These are phyloP conservation scores for Achlya hypogyna DNA, from an alignment of 352 stramenopile genomes.

Conservation along the genomic window DNA sequence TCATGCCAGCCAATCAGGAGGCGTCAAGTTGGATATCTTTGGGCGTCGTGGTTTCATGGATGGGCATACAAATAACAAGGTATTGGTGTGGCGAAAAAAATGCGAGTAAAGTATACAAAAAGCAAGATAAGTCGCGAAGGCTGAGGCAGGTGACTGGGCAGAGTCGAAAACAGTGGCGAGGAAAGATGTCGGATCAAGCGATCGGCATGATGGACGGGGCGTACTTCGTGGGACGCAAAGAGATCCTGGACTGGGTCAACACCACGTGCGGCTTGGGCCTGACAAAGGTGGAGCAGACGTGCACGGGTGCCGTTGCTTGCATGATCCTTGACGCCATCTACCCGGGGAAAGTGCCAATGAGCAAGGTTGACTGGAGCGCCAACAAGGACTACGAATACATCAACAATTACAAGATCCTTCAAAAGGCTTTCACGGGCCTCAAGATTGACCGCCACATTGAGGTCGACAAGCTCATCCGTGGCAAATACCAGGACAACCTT, in stretches of 20 bases:
- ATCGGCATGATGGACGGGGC: conserved; percentile 95
- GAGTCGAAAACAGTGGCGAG: background rate
- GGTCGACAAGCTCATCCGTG: conserved; percentile 96
- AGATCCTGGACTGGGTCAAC: conserved; percentile 99
- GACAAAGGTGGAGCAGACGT: conserved; percentile 96
- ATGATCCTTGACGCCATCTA: conserved; percentile 96
- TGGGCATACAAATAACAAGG: background rate
- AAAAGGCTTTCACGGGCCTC: conserved; percentile 94
- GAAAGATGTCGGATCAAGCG: conserved; percentile 74
- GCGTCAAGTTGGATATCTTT: background rate
- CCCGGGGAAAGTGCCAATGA: conserved; percentile 93
- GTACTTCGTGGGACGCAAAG: conserved; percentile 95
- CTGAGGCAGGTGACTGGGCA: background rate
- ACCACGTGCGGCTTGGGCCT: conserved; percentile 89
- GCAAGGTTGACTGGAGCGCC: conserved; percentile 95
- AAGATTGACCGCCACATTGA: conserved; percentile 96
- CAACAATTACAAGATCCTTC: conserved; percentile 99
- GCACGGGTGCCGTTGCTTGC: conserved; percentile 93
- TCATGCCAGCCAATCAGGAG: too few species aligned
- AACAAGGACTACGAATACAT: conserved; percentile 98
- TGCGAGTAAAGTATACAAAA: background rate
- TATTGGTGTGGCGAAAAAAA: background rate
- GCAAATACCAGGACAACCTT: conserved; percentile 99
- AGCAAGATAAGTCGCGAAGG: background rate
- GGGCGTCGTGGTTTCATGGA: background rate